phyloP scores from a whole-genome alignment of 2,329 filamentous ascomycete species.

The Calonectria pauciramosa region DNA sequence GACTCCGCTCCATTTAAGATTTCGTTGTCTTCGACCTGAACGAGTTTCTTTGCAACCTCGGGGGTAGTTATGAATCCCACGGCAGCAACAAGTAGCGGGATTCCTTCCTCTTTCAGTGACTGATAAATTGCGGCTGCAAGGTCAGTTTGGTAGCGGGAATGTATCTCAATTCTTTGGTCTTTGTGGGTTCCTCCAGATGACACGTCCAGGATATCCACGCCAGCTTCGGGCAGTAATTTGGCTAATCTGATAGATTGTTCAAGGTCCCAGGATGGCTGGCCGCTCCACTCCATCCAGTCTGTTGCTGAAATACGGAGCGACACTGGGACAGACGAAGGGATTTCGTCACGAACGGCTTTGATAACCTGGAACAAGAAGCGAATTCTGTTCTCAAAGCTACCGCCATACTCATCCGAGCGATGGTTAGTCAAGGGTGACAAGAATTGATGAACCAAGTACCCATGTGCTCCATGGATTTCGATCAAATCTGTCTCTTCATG shows the following conservation, averaged over 20 bases:
- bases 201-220: conserved; percentile 87
- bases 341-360: no score
- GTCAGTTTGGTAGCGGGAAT: conserved; percentile 79
- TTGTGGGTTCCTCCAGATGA: conserved; percentile 79
- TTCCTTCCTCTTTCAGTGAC: conserved; percentile 20
- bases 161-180: conserved; percentile 69
- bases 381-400: no score
- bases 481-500: no score
- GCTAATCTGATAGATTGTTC: conserved; percentile 61
- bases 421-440: no score
- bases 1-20: not conserved
- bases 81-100: not conserved
- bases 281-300: conserved; percentile 54
- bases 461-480: no score
- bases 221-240: conserved; percentile 74
- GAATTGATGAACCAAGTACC: no score
- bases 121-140: conserved; percentile 71
- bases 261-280: conserved; percentile 71
- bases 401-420: no score
- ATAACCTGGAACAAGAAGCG: no score
- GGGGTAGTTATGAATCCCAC: not conserved
- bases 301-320: no score
- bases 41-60: not conserved
- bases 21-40: not conserved
- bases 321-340: no score